Conservation (phyloP, 2,329 filamentous ascomycete species). For the Erysiphe pulchra region DNA sequence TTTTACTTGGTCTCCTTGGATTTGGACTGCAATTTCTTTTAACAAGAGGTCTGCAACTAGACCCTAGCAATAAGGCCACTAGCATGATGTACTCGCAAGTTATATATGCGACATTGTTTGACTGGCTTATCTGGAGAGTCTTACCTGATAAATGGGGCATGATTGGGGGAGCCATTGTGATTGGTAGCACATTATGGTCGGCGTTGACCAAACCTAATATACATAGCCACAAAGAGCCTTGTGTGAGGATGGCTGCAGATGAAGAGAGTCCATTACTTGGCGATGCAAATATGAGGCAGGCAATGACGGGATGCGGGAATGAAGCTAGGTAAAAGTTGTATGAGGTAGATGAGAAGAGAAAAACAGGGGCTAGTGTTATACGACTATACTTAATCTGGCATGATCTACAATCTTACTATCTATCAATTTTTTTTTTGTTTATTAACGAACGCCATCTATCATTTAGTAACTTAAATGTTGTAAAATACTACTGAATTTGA, state of each 20-base stretch:
- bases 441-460: too few species aligned
- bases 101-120: conserved; percentile 27
- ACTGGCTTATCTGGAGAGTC: conserved; percentile 12
- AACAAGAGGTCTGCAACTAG: conserved; percentile 40
- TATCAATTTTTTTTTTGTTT: too few species aligned
- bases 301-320: not conserved
- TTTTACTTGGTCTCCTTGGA: conserved; percentile 43
- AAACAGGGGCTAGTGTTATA: too few species aligned
- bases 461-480: too few species aligned
- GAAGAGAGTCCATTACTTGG: conserved; percentile 11
- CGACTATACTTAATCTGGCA: too few species aligned
- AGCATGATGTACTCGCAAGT: conserved; percentile 47
- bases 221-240: not conserved
- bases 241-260: conserved; percentile 3
- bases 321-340: too few species aligned
- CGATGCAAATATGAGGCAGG: not conserved
- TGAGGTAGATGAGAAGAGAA: too few species aligned
- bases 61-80: conserved; percentile 16
- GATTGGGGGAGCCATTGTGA: conserved; percentile 10
- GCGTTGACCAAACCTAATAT: conserved; percentile 8
- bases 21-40: conserved; percentile 74
- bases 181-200: conserved; percentile 12
- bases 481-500: too few species aligned
- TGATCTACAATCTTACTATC: too few species aligned
- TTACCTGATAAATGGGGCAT: conserved; percentile 10